Evolutionary conservation across 305 asterid genomes (phyloP), one percentile per base, ranked within the genome.

Genomic region (Coffea humblotiana): DNA sequence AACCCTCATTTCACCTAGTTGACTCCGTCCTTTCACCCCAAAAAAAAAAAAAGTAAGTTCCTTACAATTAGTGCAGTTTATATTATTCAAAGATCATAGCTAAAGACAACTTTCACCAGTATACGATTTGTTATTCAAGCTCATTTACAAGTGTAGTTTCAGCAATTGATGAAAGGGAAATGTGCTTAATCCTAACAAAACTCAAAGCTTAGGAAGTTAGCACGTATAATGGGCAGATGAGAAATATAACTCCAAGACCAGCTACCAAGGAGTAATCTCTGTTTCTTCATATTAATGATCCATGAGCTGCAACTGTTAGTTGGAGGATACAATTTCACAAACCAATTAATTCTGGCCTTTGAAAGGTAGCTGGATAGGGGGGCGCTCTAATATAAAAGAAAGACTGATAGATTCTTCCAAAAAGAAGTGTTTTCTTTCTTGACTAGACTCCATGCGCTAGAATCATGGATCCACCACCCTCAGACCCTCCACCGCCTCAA

Each of bases 391-490:
- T 14, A 49, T 29, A 25, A 77, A 77, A 5, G 52, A 49, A 49
- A 29, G 40, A 4, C 23, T 65, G 64, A 61, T 64, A 21, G 72
- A 40, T 63, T 8, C 45, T 49, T 29, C 56, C 49, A 16, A 21
- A 2, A 6, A 8, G 4, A 13, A 40, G 43, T 40, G 43, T 37
- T 40, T 1, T 10, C 18, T 4, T 73, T 16, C 29, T 72, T 72
- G 29, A 60, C 29, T 60, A 2, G 11, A 7, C 43, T 40, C 6
- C 4, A 40, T 40, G 43, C 43, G 3, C 43, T 40, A 60, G 65
- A 8, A 25, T 49, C 77, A 73, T 63, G 79, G 47, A 76, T 76
- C 79, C 72, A 76, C 72, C 71, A 12, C 58, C 71, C 3, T 49
- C 79, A 27, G 60, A 43, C 16, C 60, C 79, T 23, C 71, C 6